phyloP scores from a whole-genome alignment of 345 rosid species.

The Iberis pinnata region DNA sequence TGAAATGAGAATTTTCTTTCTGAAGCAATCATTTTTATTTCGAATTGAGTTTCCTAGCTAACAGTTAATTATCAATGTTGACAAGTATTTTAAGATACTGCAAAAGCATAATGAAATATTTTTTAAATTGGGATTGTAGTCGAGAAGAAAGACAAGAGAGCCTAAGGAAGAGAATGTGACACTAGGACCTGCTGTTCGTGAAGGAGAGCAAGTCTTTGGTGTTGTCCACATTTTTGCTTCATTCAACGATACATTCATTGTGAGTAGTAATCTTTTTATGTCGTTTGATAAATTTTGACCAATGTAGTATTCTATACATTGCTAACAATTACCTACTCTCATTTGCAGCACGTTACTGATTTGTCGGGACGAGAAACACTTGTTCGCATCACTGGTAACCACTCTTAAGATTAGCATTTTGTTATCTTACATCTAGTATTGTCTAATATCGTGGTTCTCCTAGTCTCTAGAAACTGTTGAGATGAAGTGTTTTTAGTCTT shows the following conservation, averaged over 20 bases:
- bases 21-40: neutral
- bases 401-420: neutral
- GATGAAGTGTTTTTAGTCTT: neutral
- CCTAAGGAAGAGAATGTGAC: constrained; percentile 76
- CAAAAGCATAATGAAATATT: neutral
- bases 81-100: neutral
- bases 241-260: constrained; percentile 70
- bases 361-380: constrained; percentile 82
- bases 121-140: no score
- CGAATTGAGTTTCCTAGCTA: neutral
- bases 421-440: neutral
- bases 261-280: constrained; percentile 23
- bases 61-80: neutral
- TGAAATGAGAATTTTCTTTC: neutral
- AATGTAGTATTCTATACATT: neutral
- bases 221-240: constrained; percentile 72
- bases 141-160: constrained; percentile 60
- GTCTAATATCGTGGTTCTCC: neutral
- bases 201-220: constrained; percentile 78
- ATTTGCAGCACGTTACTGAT: constrained; percentile 73
- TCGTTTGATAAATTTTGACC: neutral
- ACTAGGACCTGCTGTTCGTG: constrained; percentile 66
- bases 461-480: no score
- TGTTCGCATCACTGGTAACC: constrained; percentile 72
- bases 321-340: neutral